A percentile compares a stretch with the other conserved stretches of the same genome.
phyloP scores from a whole-genome alignment of 2,329 filamentous ascomycete species.

The Tothia fuscella region DNA sequence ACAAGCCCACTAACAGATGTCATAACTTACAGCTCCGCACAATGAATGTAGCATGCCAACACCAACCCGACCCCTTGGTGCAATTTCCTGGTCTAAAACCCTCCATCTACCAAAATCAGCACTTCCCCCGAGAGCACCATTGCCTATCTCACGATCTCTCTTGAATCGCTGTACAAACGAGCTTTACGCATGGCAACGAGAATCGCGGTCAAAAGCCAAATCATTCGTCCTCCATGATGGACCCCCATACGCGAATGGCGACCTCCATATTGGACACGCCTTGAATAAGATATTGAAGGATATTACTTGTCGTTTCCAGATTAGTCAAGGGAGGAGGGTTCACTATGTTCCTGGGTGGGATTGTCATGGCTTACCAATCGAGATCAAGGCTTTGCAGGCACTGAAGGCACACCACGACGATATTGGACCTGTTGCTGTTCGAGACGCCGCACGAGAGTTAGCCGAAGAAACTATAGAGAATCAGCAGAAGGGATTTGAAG shows the following conservation, averaged over 20 bases:
- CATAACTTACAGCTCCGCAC: not conserved
- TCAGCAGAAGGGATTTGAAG: constrained; percentile 62
- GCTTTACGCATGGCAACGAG: constrained; percentile 73
- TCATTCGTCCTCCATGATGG: constrained; percentile 83
- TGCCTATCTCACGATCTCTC: constrained; percentile 37
- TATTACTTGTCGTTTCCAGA: constrained; percentile 70
- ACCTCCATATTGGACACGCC: constrained; percentile 83
- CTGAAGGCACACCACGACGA: constrained; percentile 28
- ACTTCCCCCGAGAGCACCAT: constrained; percentile 34
- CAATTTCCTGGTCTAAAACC: constrained; percentile 8
- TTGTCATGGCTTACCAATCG: constrained; percentile 92
- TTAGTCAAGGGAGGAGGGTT: constrained; percentile 65
- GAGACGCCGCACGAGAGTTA: constrained; percentile 51
- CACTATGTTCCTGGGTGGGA: constrained; percentile 91
- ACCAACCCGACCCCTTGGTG: constrained; percentile 5
- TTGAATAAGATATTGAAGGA: constrained; percentile 97
- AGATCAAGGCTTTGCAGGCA: constrained; percentile 77
- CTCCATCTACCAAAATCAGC: constrained; percentile 37
- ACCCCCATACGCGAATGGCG: constrained; percentile 90
- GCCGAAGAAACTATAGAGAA: constrained; percentile 56
- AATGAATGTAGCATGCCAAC: constrained; percentile 9
- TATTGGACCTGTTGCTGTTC: constrained; percentile 40
- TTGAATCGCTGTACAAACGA: constrained; percentile 72
- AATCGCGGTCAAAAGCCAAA: constrained; percentile 27
- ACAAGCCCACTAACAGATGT: no score